phyloP scores from a whole-genome alignment of 2,329 filamentous ascomycete species.

The Stenocarpella maydis region DNA sequence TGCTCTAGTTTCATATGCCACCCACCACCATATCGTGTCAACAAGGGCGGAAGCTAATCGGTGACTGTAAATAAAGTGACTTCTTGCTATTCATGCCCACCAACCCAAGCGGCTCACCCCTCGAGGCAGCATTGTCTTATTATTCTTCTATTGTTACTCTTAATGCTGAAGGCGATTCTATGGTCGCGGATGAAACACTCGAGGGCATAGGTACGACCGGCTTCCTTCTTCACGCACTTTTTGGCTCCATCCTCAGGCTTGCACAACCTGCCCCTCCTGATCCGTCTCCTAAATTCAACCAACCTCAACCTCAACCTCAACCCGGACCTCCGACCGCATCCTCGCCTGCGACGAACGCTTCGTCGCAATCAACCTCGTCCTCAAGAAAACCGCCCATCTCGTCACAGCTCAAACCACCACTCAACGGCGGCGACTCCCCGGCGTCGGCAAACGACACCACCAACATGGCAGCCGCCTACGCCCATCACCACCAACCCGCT shows the following conservation, averaged over 20 bases:
- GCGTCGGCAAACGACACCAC: not conserved
- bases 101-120: slow-evolving; percentile 65
- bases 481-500: slow-evolving; percentile 20
- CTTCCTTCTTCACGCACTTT: slow-evolving; percentile 76
- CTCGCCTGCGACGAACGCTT: slow-evolving; percentile 10
- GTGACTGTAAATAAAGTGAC: slow-evolving; percentile 63
- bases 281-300: slow-evolving; percentile 33
- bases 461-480: slow-evolving; percentile 20
- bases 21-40: not conserved
- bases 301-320: not conserved
- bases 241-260: slow-evolving; percentile 78
- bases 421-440: not conserved
- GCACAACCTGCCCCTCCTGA: slow-evolving; percentile 49
- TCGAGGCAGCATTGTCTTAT: slow-evolving; percentile 87
- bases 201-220: slow-evolving; percentile 90
- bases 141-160: slow-evolving; percentile 90
- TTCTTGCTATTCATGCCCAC: slow-evolving; percentile 89
- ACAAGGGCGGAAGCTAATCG: not conserved
- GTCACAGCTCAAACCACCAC: slow-evolving; percentile 30
- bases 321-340: not conserved
- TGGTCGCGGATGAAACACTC: slow-evolving; percentile 88
- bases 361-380: slow-evolving; percentile 30
- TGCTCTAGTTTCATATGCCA: not conserved
- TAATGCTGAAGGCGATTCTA: slow-evolving; percentile 92
- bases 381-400: slow-evolving; percentile 33